A percentile compares a stretch with the other conserved stretches of the same genome.
Evolutionary conservation across 257 asterid species (phyloP).

Genomic region (Salvia hispanica): DNA sequence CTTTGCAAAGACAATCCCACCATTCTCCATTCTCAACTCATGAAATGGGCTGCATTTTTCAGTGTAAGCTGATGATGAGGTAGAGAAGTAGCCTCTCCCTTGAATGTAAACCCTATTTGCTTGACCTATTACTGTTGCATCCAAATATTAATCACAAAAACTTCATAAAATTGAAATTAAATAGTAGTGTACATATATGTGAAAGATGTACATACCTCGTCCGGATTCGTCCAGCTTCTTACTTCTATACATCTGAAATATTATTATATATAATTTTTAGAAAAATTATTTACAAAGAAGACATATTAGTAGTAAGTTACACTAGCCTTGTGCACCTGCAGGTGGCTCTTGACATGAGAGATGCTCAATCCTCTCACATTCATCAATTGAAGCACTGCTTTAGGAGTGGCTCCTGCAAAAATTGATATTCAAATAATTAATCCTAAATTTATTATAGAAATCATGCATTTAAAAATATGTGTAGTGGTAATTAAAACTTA

Average conservation of each 20-base stretch:
- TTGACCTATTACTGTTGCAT: conserved; percentile 67
- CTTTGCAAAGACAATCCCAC: conserved; percentile 51
- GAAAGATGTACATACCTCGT: conserved; percentile 49
- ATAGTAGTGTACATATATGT: too few species aligned
- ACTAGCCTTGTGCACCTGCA: conserved; percentile 59
- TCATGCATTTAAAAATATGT: too few species aligned
- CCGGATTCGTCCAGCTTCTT: conserved; percentile 89
- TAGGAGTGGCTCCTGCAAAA: conserved; percentile 86
- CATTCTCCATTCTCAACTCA: conserved; percentile 57
- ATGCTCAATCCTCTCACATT: conserved; percentile 83
- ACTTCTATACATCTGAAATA: conserved; percentile 80
- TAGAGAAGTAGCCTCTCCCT: conserved; percentile 49
- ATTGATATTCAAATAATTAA: too few species aligned
- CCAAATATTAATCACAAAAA: not conserved
- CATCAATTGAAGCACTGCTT: conserved; percentile 91
- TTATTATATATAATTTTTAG: not conserved
- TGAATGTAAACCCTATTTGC: conserved; percentile 46
- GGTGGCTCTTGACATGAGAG: conserved; percentile 94
- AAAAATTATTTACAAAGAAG: not conserved
- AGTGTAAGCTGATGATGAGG: conserved; percentile 28
- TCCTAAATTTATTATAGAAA: too few species aligned
- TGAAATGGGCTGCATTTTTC: conserved; percentile 52
- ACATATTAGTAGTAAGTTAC: not conserved
- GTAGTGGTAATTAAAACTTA: conserved; percentile 35
- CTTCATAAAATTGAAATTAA: too few species aligned